Base-by-base conservation (phyloP, 2,329 filamentous ascomycete species). In the Aureobasidium lini region DNA sequence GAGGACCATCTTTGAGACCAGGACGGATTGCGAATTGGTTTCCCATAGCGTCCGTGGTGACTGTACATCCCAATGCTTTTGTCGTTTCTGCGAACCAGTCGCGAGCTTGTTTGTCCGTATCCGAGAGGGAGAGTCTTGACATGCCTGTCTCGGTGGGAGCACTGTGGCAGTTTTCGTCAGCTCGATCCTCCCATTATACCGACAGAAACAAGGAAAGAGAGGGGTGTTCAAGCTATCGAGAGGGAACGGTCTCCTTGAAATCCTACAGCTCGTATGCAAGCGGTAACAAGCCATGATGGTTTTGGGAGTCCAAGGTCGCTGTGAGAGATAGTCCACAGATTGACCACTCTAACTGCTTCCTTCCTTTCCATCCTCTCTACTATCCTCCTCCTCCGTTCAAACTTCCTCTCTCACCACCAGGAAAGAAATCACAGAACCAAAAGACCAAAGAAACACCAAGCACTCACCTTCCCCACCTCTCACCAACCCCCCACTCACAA, bases 11-110 rank as follows among this genome's bases (percentile, higher is more conserved):
- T 16, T 78, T 75, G 54, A 80, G 74, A 1, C 89, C 88, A 3
- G 84, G 81, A 2, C 86, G 80, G 3, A 89, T 77, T 0, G 88
- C 87, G 68, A 93, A 94, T 62, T 87, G 88, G 65, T 93, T 94
- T 18, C 89, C 89, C 83, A 93, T 91, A 29, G 82, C 77, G 68
- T 94, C 89, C 1, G 90, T 72, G 0, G 80, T 85, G 7, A 88
- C 78, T 3, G 79, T 77, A 70, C 89, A 93, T 9, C 85, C 87
- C 0, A 91, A 74, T 0, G 74, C 75, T 65, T 82, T 73, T 1
- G 83, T 84, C 0, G 83, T 85, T 16, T 84, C 70, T 0, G 85
- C 79, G 63, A 94, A 91, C 89, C 89, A 94, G 69, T 89, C 83
- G 40, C 89, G 82, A 11, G 81, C 88, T 66, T 81, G 72, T 67